Evolutionary conservation across 1,284 basidiomycete species (phyloP).

Genomic region (Rhodotorula sp.): DNA sequence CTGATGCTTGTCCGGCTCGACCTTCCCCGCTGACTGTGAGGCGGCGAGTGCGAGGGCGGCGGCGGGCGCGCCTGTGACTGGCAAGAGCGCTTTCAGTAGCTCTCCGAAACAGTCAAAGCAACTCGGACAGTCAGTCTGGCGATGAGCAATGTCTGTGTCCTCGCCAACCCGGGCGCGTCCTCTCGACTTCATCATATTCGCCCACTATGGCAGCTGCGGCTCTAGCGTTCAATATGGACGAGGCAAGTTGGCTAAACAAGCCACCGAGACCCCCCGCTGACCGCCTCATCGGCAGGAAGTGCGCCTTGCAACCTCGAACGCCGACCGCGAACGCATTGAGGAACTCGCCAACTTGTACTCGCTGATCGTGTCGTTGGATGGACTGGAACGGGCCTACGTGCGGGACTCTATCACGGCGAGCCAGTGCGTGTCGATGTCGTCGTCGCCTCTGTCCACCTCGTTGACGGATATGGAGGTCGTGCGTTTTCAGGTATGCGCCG

Average conservation of each 20-base stretch:
- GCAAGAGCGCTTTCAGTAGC: too few relatives aligned
- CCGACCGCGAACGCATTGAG: conserved; percentile 85
- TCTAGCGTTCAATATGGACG: conserved; percentile 24
- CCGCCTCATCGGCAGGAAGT: conserved; percentile 62
- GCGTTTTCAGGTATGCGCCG: conserved; percentile 79
- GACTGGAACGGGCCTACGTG: conserved; percentile 92
- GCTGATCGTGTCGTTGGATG: conserved; percentile 86
- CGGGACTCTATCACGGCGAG: conserved; percentile 84
- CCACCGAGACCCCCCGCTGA: neutral
- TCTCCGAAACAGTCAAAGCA: neutral
- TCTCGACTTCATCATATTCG: neutral
- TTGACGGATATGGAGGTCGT: neutral
- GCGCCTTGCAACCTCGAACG: conserved; percentile 79
- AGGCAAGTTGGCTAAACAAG: neutral
- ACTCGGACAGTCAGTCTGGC: neutral
- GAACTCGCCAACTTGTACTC: conserved; percentile 86
- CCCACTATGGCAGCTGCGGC: neutral
- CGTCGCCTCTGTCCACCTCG: neutral
- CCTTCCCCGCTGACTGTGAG: too few relatives aligned
- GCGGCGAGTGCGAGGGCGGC: too few relatives aligned
- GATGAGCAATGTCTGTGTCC: neutral
- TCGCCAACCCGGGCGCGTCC: neutral
- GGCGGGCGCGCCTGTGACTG: too few relatives aligned
- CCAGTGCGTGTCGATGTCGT: conserved; percentile 61
- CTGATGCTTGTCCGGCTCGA: neutral